These are phyloP conservation scores for Schizopora paradoxa DNA, from an alignment of 1,284 basidiomycete genomes.

Conservation along the genomic window DNA sequence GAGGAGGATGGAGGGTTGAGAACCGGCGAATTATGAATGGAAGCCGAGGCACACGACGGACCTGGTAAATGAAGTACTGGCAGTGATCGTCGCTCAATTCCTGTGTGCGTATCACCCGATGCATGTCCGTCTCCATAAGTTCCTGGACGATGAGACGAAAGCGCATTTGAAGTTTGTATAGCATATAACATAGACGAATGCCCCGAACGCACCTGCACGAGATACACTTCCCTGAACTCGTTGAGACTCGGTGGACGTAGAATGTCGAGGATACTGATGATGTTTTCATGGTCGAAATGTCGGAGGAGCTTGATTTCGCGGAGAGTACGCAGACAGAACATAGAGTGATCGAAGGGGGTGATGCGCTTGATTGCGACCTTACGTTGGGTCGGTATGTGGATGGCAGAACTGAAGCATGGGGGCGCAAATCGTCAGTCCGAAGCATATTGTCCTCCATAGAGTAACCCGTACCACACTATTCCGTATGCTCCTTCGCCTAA, in stretches of 20 bases:
- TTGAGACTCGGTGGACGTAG: constrained; percentile 56
- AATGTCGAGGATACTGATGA: constrained; percentile 83
- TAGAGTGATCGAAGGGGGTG: constrained; percentile 82
- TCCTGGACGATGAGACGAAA: constrained; percentile 44
- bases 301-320: constrained; percentile 84
- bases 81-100: constrained; percentile 85
- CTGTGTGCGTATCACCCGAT: constrained; percentile 84
- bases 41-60: constrained; percentile 27
- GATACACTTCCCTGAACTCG: constrained; percentile 74
- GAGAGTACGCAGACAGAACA: constrained; percentile 85
- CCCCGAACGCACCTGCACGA: constrained; percentile 46
- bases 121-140: constrained; percentile 88
- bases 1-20: constrained; percentile 13
- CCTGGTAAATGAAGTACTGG: constrained; percentile 95
- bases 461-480: constrained; percentile 54
- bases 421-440: too few relatives aligned
- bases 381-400: constrained; percentile 58
- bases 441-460: constrained; percentile 3
- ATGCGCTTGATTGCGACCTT: constrained; percentile 79
- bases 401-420: constrained; percentile 58
- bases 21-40: constrained; percentile 7
- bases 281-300: constrained; percentile 75
- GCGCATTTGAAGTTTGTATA: constrained; percentile 1
- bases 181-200: constrained; percentile 4
- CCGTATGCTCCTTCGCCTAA: constrained; percentile 75